Conservation (phyloP, 108 stramenopile species). For the Pseudonitzschia pungens region DNA sequence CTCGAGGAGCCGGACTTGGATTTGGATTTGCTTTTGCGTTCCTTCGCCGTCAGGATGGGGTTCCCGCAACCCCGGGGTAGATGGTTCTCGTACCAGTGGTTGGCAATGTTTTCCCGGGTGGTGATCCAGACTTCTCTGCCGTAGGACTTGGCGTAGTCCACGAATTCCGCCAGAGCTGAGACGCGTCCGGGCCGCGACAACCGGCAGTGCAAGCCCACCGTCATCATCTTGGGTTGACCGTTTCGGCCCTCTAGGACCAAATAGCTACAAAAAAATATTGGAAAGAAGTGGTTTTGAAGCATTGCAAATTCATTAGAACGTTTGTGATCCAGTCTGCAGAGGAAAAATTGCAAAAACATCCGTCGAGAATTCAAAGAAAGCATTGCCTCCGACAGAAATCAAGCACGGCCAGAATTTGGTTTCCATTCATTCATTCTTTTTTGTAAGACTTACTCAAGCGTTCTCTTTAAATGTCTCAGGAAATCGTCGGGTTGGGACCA, state of each 20-base stretch:
- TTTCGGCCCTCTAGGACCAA: conserved; percentile 81
- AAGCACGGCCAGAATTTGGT: background rate
- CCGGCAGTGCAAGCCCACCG: conserved; percentile 90
- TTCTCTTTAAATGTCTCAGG: conserved; percentile 76
- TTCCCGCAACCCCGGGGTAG: conserved; percentile 49
- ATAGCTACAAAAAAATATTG: conserved; percentile 28
- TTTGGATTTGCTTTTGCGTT: background rate
- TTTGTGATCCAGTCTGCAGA: background rate
- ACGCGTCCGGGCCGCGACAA: conserved; percentile 87
- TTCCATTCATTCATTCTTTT: background rate
- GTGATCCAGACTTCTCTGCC: conserved; percentile 93
- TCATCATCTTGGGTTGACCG: conserved; percentile 92
- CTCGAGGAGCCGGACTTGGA: background rate
- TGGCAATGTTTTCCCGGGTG: conserved; percentile 89
- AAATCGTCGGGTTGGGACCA: conserved; percentile 84
- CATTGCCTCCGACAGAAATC: background rate
- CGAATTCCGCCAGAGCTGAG: conserved; percentile 84
- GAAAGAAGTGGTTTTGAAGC: background rate
- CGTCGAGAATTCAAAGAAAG: background rate
- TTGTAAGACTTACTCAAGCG: conserved; percentile 50
- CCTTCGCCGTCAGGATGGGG: conserved; percentile 24
- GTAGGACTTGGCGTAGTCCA: conserved; percentile 84
- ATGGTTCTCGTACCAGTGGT: conserved; percentile 87
- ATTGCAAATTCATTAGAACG: background rate
- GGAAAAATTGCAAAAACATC: background rate